These are phyloP conservation scores for Citropsis articulata DNA, from an alignment of 345 rosid genomes.

Conservation along the genomic window DNA sequence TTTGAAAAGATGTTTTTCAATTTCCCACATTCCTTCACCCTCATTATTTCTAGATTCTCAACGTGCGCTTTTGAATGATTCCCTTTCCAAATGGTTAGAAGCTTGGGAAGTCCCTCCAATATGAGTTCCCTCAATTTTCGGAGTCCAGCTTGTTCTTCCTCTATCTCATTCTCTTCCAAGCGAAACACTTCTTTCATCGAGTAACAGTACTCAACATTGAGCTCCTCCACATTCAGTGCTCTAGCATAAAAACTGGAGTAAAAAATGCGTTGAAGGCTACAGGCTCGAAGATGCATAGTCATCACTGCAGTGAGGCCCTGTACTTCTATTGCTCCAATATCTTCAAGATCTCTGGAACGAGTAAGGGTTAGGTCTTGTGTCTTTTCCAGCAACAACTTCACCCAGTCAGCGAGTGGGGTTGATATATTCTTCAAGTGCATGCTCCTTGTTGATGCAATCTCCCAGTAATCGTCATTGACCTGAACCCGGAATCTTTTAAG, in stretches of 20 bases:
- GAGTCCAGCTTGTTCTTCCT: background rate
- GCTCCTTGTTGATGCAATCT: conserved; percentile 3
- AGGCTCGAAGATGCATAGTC: background rate
- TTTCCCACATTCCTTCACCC: conserved; percentile 7
- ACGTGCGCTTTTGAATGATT: background rate
- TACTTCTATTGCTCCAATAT: background rate
- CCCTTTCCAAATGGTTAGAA: background rate
- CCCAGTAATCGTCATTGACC: conserved; percentile 9
- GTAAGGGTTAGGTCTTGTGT: background rate
- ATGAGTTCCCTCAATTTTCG: conserved; percentile 5
- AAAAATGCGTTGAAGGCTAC: background rate
- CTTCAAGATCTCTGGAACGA: background rate
- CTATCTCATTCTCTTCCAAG: background rate
- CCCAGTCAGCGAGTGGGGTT: background rate
- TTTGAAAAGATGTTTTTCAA: conserved; percentile 8
- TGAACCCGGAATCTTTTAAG: conserved; percentile 1
- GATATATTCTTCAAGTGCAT: conserved; percentile 4
- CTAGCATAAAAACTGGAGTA: background rate
- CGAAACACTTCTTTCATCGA: conserved; percentile 1
- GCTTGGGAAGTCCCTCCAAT: background rate
- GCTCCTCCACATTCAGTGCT: background rate
- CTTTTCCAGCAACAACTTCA: background rate
- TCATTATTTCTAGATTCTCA: background rate
- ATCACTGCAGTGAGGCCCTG: background rate
- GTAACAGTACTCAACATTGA: conserved; percentile 8